Evolutionary conservation across 1,139 yeast species (phyloP).

Genomic region (Protomyces lactucae-debilis): DNA sequence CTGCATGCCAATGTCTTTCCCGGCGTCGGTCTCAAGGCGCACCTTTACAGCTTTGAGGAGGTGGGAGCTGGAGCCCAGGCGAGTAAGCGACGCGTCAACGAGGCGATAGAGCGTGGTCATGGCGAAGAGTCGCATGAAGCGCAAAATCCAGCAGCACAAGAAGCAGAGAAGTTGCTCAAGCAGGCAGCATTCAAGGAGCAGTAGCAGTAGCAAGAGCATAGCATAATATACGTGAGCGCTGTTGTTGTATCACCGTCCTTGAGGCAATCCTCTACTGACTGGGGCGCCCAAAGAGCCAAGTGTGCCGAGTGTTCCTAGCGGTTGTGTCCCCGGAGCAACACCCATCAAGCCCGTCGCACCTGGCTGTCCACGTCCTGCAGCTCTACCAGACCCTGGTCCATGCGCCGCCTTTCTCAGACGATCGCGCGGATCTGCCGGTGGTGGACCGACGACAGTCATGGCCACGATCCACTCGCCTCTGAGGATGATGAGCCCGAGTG

Average conservation of each 20-base stretch:
- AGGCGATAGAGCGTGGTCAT: not conserved
- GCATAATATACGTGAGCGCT: no score
- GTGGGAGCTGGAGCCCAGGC: constrained; percentile 11
- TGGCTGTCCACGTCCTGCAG: constrained; percentile 40
- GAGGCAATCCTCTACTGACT: not conserved
- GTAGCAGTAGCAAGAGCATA: not conserved
- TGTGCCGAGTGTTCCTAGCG: not conserved
- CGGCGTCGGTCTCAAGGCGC: constrained; percentile 79
- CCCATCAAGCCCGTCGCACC: not conserved
- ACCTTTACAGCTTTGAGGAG: constrained; percentile 32
- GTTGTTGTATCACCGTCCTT: not conserved
- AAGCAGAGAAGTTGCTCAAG: not conserved
- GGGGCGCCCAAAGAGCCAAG: not conserved
- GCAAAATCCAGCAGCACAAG: not conserved
- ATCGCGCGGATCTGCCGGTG: constrained; percentile 50
- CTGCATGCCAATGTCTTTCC: constrained; percentile 70
- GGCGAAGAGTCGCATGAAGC: not conserved
- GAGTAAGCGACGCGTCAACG: not conserved
- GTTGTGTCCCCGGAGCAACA: not conserved
- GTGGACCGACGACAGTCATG: constrained; percentile 74
- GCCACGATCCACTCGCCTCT: constrained; percentile 90
- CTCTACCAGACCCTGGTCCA: constrained; percentile 48
- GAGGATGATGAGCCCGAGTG: constrained; percentile 72
- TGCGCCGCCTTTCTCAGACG: constrained; percentile 44
- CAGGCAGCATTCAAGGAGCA: not conserved